Evolutionary conservation across 495 filamentous ascomycete genomes (phyloP), one percentile per base, ranked within the genome.

Genomic region (Penicillium cosmopolitanum): DNA sequence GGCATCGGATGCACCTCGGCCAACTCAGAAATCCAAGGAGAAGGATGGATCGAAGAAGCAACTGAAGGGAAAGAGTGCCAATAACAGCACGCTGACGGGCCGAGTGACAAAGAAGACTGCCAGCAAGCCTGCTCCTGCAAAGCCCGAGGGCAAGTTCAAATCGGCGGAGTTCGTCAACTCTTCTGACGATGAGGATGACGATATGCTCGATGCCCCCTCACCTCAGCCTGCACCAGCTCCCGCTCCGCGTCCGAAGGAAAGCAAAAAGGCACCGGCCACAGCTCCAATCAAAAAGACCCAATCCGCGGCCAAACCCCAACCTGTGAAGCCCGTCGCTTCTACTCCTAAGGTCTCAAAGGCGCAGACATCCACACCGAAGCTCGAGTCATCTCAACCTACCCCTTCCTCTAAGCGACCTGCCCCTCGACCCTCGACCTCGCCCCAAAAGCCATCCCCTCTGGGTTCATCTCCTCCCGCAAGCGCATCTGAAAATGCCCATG

Each of bases 381-480:
- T 70, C 11, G 67, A 63, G 46, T 58, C 62, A 60, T 59, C 64
- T 52, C 62, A 68, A 44, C 33, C 63, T 11, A 51, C 55, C 43
- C 60, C 72, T 7, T 63, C 72, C 15, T 72, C 72, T 23, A 81
- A 81, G 60, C 60, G 68, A 31, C 69, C 70, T 12, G 65, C 76
- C 25, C 71, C 79, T 11, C 78, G 80, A 36, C 48, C 63, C 28
- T 67, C 77, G 11, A 83, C 76, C 8, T 89, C 87, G 4, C 86
- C 87, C 2, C 79, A 82, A 56, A 93, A 92, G 62, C 89, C 89
- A 0, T 91, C 89, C 5, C 88, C 88, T 4, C 80, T 91, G 38
- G 87, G 85, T 23, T 85, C 87, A 4, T 91, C 89, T n/a, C 89
- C 89, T 19, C 89, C 88, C 2, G 85, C 87, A 15, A 92, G 91